Conservation (phyloP, 106 monocot species). For the Phalaenopsis aphrodite region DNA sequence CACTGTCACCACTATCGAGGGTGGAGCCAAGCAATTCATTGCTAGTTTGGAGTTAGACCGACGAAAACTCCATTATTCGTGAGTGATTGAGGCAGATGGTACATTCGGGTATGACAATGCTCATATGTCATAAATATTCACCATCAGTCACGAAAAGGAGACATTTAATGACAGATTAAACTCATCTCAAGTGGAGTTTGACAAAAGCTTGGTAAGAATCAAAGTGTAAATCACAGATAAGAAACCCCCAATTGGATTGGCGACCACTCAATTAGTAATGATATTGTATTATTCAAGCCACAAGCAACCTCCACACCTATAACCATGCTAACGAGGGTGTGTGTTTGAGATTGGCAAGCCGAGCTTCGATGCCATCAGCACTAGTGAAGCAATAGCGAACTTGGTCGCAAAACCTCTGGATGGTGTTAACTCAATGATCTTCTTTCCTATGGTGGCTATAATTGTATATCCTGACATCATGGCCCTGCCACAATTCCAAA, state of each 20-base stretch:
- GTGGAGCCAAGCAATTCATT: too few relatives aligned
- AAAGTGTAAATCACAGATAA: slow-evolving; percentile 69
- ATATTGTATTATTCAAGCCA: slow-evolving; percentile 73
- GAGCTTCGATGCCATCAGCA: slow-evolving; percentile 79
- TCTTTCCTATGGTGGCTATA: slow-evolving; percentile 92
- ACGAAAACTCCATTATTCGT: too few relatives aligned
- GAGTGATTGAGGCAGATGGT: too few relatives aligned
- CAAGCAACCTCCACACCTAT: slow-evolving; percentile 95
- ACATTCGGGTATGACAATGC: too few relatives aligned
- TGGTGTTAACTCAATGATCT: slow-evolving; percentile 89
- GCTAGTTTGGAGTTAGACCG: too few relatives aligned
- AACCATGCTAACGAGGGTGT: slow-evolving; percentile 85
- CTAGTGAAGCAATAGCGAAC: slow-evolving; percentile 91
- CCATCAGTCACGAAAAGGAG: too few relatives aligned
- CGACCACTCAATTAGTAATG: slow-evolving; percentile 74
- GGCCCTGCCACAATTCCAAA: slow-evolving; percentile 90
- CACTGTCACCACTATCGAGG: too few relatives aligned
- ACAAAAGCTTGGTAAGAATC: slow-evolving; percentile 45
- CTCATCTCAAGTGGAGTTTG: slow-evolving; percentile 11
- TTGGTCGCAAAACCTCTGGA: slow-evolving; percentile 92
- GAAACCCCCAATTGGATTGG: slow-evolving; percentile 81
- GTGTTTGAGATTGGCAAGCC: slow-evolving; percentile 91
- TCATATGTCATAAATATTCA: too few relatives aligned
- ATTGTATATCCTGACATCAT: slow-evolving; percentile 93
- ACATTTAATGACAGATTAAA: too few relatives aligned